Conservation (phyloP, 345 rosid genomes). For the Microthlaspi erraticum region DNA sequence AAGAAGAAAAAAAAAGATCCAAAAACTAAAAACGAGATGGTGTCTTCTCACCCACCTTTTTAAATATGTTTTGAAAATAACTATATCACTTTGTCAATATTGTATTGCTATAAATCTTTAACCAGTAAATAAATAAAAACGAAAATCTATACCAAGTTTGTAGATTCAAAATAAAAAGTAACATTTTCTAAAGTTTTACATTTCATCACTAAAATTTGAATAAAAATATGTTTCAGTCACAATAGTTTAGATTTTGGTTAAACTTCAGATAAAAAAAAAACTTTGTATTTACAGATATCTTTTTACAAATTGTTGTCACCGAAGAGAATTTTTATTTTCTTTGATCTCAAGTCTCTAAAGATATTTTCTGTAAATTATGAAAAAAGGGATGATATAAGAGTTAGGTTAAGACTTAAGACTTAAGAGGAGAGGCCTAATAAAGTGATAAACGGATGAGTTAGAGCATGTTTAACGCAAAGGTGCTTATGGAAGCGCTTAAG, state of each 20-base stretch:
- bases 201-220: neutral
- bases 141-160: neutral
- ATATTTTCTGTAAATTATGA: neutral
- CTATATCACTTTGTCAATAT: neutral
- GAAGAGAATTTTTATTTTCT: too few relatives aligned
- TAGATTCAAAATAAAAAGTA: neutral
- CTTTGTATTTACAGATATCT: too few relatives aligned
- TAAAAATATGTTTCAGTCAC: neutral
- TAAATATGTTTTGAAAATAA: neutral
- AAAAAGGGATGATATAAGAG: neutral
- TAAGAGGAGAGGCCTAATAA: slow-evolving; percentile 19
- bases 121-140: neutral
- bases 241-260: neutral
- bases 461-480: too few relatives aligned
- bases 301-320: too few relatives aligned
- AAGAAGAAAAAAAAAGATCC: neutral
- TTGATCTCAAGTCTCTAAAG: neutral
- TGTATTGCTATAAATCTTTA: neutral
- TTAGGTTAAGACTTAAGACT: slow-evolving; percentile 11
- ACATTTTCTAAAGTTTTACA: too few relatives aligned
- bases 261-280: too few relatives aligned
- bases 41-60: slow-evolving; percentile 34
- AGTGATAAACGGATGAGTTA: slow-evolving; percentile 30
- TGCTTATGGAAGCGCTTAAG: too few relatives aligned
- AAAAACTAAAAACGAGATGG: slow-evolving; percentile 26